These are phyloP conservation scores for Ascosphaera apis DNA, from an alignment of 2,329 filamentous ascomycete species.

Conservation along the genomic window DNA sequence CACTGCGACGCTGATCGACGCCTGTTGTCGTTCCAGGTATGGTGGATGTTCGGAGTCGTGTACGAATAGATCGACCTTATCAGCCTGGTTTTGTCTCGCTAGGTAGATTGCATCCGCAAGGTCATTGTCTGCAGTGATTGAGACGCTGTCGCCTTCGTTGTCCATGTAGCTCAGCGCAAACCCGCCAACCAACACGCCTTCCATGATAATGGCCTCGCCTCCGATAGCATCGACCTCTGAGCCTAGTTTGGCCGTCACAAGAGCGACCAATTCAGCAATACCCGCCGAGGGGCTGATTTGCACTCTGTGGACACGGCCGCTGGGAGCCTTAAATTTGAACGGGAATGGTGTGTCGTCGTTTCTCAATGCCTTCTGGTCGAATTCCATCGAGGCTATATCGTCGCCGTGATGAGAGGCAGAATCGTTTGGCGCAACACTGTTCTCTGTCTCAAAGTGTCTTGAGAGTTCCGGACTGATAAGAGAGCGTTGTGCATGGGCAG, in stretches of 20 bases:
- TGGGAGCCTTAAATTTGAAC: slow-evolving; percentile 98
- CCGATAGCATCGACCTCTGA: slow-evolving; percentile 63
- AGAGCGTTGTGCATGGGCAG: slow-evolving; percentile 44
- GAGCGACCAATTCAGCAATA: slow-evolving; percentile 52
- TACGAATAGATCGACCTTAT: slow-evolving; percentile 94
- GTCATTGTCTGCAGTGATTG: slow-evolving; percentile 88
- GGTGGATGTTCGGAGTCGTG: slow-evolving; percentile 84
- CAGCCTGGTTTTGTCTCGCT: slow-evolving; percentile 50
- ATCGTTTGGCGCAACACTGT: slow-evolving; percentile 78
- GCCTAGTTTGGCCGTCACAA: slow-evolving; percentile 67
- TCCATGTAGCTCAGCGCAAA: slow-evolving; percentile 92
- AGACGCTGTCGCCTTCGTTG: slow-evolving; percentile 89
- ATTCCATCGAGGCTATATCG: slow-evolving; percentile 47
- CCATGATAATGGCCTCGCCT: slow-evolving; percentile 52
- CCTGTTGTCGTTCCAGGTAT: slow-evolving; percentile 39
- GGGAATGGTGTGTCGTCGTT: slow-evolving; percentile 59
- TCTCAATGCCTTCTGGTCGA: slow-evolving; percentile 30
- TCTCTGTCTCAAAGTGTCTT: slow-evolving; percentile 43
- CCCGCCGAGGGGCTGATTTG: slow-evolving; percentile 66
- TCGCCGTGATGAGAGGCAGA: slow-evolving; percentile 81
- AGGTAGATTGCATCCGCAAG: slow-evolving; percentile 73
- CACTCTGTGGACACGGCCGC: slow-evolving; percentile 76
- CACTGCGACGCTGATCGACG: slow-evolving; percentile 22
- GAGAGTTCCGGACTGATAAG: slow-evolving; percentile 59
- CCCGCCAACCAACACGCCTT: slow-evolving; percentile 56